These are phyloP conservation scores for Astragalus glycyphyllos DNA, from an alignment of 306 rosid species.

Conservation along the genomic window DNA sequence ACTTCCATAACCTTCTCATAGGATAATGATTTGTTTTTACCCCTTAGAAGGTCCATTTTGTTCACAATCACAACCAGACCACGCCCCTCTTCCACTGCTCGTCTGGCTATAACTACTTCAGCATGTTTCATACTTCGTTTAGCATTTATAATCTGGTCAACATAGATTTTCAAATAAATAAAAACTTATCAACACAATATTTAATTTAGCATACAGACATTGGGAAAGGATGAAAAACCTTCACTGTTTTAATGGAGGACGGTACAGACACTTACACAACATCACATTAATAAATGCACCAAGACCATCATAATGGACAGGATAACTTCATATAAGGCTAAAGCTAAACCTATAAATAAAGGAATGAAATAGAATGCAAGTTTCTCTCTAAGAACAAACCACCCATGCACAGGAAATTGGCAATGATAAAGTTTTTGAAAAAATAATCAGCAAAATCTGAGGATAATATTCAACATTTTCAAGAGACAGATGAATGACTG, in stretches of 20 bases:
- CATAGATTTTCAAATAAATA: constrained; percentile 11
- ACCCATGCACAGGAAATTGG: constrained; percentile 3
- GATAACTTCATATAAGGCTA: constrained; percentile 26
- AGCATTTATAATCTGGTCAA: constrained; percentile 69
- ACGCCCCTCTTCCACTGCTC: constrained; percentile 96
- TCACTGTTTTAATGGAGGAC: constrained; percentile 18
- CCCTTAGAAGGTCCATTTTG: constrained; percentile 94
- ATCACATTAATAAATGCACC: constrained; percentile 30
- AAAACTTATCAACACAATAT: constrained; percentile 40
- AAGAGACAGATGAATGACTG: constrained; percentile 28
- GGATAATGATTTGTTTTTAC: constrained; percentile 51
- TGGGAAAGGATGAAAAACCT: not conserved
- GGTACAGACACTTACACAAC: not conserved
- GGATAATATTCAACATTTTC: not conserved
- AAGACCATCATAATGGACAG: constrained; percentile 34
- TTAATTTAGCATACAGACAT: constrained; percentile 22
- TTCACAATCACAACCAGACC: constrained; percentile 96
- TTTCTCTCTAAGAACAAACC: not conserved
- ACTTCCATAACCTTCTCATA: constrained; percentile 75
- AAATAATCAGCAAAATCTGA: constrained; percentile 15
- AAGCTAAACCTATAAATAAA: constrained; percentile 13
- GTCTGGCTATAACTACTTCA: constrained; percentile 95
- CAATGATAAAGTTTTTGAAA: constrained; percentile 31
- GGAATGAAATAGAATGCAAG: constrained; percentile 15
- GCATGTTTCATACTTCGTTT: constrained; percentile 89